Percentiles rank a stretch among this genome's conserved stretches.
Evolutionary conservation across 345 rosid species (phyloP).

Genomic region (Populus euphratica): DNA sequence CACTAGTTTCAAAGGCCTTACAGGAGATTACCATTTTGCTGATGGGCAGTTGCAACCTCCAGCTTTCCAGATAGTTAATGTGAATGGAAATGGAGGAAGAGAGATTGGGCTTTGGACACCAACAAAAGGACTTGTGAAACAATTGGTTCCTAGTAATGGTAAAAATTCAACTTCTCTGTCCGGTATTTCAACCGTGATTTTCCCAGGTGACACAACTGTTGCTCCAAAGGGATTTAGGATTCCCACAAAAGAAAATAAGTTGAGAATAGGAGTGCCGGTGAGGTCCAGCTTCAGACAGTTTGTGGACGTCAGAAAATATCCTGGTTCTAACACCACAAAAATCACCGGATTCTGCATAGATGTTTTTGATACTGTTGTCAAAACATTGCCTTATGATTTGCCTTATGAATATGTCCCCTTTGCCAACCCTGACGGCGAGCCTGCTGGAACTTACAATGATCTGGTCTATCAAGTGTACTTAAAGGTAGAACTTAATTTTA

Average conservation of each 20-base stretch:
- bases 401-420: constrained; percentile 53
- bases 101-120: constrained; percentile 38
- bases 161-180: neutral
- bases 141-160: neutral
- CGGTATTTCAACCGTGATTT: constrained; percentile 20
- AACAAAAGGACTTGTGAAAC: constrained; percentile 1
- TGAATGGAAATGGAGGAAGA: constrained; percentile 19
- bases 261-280: constrained; percentile 44
- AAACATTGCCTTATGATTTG: constrained; percentile 69
- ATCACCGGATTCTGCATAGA: constrained; percentile 76
- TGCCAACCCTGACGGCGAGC: constrained; percentile 20
- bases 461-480: constrained; percentile 44
- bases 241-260: constrained; percentile 31
- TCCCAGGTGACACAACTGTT: constrained; percentile 43
- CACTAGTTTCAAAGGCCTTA: constrained; percentile 29
- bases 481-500: constrained; percentile 24
- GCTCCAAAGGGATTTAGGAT: constrained; percentile 33
- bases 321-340: constrained; percentile 18
- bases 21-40: constrained; percentile 30
- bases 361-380: constrained; percentile 65
- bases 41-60: constrained; percentile 32
- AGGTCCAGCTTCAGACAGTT: constrained; percentile 29
- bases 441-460: constrained; percentile 34
- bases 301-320: constrained; percentile 14
- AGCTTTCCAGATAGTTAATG: constrained; percentile 36